Conservation (phyloP, 2,329 filamentous ascomycete species). For the Microascus cirrosus region DNA sequence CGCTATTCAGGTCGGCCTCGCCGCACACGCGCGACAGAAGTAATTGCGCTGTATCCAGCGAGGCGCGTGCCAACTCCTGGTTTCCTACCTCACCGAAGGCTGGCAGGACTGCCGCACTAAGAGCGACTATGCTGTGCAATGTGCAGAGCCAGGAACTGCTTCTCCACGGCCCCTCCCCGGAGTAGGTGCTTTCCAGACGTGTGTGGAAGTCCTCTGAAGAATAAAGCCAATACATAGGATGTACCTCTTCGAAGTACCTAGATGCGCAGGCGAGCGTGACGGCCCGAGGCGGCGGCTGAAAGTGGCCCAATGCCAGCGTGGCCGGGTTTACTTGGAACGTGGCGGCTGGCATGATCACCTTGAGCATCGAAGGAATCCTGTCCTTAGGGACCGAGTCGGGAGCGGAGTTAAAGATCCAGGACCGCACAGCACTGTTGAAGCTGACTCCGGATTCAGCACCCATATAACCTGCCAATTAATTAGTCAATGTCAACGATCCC, state of each 20-base stretch:
- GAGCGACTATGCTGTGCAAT: constrained; percentile 1
- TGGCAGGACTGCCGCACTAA: too few relatives aligned
- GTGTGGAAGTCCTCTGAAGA: constrained; percentile 1
- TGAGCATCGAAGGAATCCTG: not conserved
- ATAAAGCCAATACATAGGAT: constrained; percentile 1
- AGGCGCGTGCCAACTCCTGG: not conserved
- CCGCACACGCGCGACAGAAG: not conserved
- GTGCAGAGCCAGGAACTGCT: constrained; percentile 1
- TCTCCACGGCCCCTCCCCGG: not conserved
- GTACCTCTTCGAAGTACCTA: constrained; percentile 3
- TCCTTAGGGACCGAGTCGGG: not conserved
- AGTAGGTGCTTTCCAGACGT: not conserved
- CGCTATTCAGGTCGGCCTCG: constrained; percentile 1
- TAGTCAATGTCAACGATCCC: not conserved
- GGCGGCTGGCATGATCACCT: not conserved
- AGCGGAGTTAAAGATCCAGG: not conserved
- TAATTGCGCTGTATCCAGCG: not conserved
- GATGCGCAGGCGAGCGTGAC: too few relatives aligned
- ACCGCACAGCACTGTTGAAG: not conserved
- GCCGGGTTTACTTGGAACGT: not conserved
- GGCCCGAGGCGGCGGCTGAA: too few relatives aligned
- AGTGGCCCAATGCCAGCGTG: too few relatives aligned
- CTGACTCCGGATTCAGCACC: not conserved
- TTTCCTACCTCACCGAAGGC: not conserved
- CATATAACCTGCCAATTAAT: not conserved